Evolutionary conservation across 257 asterid genomes (phyloP).

Genomic region (Nicotiana noctiflora): DNA sequence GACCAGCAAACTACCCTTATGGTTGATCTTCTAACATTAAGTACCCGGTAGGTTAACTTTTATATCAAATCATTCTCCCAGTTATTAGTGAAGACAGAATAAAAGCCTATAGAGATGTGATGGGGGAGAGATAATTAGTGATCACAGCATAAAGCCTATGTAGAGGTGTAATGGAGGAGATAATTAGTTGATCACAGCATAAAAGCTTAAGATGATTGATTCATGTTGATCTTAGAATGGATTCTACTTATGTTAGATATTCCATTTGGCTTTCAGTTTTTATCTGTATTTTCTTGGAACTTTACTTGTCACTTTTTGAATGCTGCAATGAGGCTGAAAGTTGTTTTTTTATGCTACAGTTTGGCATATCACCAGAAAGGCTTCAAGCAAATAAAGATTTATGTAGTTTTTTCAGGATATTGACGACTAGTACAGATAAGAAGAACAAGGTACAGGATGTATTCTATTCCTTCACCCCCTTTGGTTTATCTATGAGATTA

Average conservation of each 20-base stretch:
- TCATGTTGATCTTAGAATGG: background rate
- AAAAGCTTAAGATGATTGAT: background rate
- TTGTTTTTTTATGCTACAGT: constrained; percentile 39
- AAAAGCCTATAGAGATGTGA: background rate
- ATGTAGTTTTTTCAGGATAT: constrained; percentile 55
- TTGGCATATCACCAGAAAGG: constrained; percentile 75
- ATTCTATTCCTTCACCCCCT: background rate
- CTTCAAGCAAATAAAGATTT: constrained; percentile 40
- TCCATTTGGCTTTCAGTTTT: background rate
- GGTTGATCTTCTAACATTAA: background rate
- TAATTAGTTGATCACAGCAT: too few relatives aligned
- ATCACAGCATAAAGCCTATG: too few relatives aligned
- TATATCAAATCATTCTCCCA: background rate
- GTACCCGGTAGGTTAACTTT: background rate
- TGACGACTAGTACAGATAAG: constrained; percentile 70
- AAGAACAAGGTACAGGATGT: constrained; percentile 47
- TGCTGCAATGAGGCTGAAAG: background rate
- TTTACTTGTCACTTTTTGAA: background rate
- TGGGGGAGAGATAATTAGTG: too few relatives aligned
- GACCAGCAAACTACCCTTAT: background rate
- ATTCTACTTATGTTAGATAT: background rate
- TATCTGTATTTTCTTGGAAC: background rate
- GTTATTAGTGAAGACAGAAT: background rate
- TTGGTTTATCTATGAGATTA: background rate
- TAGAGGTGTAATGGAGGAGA: too few relatives aligned